Evolutionary conservation across 208 protist species (phyloP).

Genomic region (Wallacemonas rigidus): DNA sequence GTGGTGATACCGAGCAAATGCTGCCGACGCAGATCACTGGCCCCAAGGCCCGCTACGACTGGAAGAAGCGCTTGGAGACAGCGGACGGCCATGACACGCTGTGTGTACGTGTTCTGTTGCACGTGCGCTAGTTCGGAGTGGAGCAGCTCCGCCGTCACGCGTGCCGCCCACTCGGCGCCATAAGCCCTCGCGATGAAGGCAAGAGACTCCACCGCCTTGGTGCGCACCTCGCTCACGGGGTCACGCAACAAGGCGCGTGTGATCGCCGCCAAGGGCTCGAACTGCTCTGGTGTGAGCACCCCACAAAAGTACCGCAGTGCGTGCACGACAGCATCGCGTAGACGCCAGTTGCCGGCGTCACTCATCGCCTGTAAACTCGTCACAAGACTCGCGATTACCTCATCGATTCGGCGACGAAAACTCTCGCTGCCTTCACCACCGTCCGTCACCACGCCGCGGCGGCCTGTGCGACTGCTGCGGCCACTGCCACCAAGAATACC

Average conservation of each 20-base stretch:
- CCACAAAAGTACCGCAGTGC: constrained; percentile 50
- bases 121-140: constrained; percentile 33
- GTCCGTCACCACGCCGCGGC: not conserved
- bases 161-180: constrained; percentile 65
- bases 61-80: constrained; percentile 65
- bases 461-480: not conserved
- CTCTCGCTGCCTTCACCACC: constrained; percentile 8
- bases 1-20: constrained; percentile 52
- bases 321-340: constrained; percentile 58
- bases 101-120: constrained; percentile 40
- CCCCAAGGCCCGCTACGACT: constrained; percentile 38
- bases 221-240: constrained; percentile 69
- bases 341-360: constrained; percentile 72
- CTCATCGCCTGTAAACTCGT: constrained; percentile 47
- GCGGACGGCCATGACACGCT: constrained; percentile 57
- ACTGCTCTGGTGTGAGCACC: constrained; percentile 46
- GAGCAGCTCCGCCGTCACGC: constrained; percentile 56
- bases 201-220: constrained; percentile 49
- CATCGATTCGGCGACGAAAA: constrained; percentile 25
- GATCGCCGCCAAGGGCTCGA: constrained; percentile 46
- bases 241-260: constrained; percentile 60
- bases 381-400: constrained; percentile 36
- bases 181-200: constrained; percentile 42
- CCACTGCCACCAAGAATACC: not conserved
- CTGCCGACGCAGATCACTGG: constrained; percentile 47